Evolutionary conservation across 2,329 filamentous ascomycete species (phyloP), one percentile per base, ranked within the genome.

Genomic region (Zymoseptoria ardabiliae): DNA sequence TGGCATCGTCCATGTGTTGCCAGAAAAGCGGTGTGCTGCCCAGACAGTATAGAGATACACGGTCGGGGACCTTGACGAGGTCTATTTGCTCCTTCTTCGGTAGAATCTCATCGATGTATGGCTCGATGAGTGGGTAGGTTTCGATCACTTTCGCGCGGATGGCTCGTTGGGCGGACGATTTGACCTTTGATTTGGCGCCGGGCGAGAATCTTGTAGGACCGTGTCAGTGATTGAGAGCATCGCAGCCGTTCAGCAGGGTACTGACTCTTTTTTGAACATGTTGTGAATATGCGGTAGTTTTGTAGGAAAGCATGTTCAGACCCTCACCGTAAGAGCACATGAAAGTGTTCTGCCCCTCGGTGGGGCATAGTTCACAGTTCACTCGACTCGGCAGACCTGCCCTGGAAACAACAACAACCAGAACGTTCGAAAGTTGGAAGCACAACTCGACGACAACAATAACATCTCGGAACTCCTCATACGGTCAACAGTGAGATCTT

Each of bases 201-300:
- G 87, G 78, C 69, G 85, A 79, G 74, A 96, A 86, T 66, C 89
- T 93, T 70, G 54, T 62, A 21, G 21, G n/a, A 19, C 25, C 41
- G 25, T 25, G 30, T 8, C 23, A 50, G 23, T 22, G 2, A 20
- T 41, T 17, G 23, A 56, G 57, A 17, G 67, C 63, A 45, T n/a
- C n/a, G 13, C 13, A 45, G 35, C 13, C 35, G 3, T n/a, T 45
- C 35, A 6, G 35, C 11, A n/a, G 35, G 6, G 55, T 23, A 77
- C 83, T 72, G 76, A 94, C 91, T 95, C 90, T 82, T 94, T 96
- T 74, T 96, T 96, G 75, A 96, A 96, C 91, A 96, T 96, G 5
- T 35, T n/a, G 35, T 28, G 35, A 45, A n/a, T 6, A 17, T 45
- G 35, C 7, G 35, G 35, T 6, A n/a, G 13, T n/a, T 45, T 45